phyloP scores from a whole-genome alignment of 2,329 filamentous ascomycete genomes.

The Hortaea sp. region DNA sequence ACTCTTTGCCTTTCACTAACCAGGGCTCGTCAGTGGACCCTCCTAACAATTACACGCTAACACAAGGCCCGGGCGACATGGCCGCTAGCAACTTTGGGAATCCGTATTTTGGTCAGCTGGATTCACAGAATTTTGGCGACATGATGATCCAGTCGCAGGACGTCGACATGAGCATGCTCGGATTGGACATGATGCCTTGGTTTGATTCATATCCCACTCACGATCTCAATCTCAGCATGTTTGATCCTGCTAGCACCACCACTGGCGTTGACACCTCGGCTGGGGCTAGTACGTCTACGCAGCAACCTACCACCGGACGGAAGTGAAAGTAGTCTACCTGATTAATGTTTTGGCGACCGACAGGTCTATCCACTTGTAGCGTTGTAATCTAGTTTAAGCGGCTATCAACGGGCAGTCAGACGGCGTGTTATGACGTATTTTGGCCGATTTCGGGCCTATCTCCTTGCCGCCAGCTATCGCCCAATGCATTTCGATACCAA shows the following conservation, averaged over 20 bases:
- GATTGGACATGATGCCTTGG: slow-evolving; percentile 64
- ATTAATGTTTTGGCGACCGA: too few species aligned
- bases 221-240: neutral
- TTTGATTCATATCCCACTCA: slow-evolving; percentile 51
- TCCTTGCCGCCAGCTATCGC: neutral
- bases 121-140: slow-evolving; percentile 27
- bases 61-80: neutral
- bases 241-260: neutral
- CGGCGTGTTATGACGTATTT: neutral
- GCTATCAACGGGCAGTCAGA: too few species aligned
- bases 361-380: too few species aligned
- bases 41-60: neutral
- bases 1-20: neutral
- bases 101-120: neutral
- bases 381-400: too few species aligned
- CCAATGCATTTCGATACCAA: neutral
- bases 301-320: too few species aligned
- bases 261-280: neutral
- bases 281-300: too few species aligned
- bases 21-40: neutral
- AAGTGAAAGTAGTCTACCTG: too few species aligned
- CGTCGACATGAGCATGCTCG: slow-evolving; percentile 61
- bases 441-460: neutral
- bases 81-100: neutral
- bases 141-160: slow-evolving; percentile 71